Percentiles rank a stretch among this genome's conserved stretches.
Evolutionary conservation across 2,329 filamentous ascomycete genomes (phyloP).

Genomic region (Aureobasidium leucospermi): DNA sequence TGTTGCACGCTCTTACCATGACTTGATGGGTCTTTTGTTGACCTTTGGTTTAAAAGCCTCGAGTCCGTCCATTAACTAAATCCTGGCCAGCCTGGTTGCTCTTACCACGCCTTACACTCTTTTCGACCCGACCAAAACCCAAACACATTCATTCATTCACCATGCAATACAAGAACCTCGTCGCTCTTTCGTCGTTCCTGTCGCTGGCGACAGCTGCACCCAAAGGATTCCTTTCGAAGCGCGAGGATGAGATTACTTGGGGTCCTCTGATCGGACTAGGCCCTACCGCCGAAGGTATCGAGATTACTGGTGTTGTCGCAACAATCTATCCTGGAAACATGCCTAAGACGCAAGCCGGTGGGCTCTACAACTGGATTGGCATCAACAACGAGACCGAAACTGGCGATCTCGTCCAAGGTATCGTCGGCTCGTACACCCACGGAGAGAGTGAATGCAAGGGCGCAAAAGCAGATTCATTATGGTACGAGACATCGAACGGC

Average conservation of each 20-base stretch:
- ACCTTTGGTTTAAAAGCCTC: not conserved
- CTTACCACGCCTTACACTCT: not conserved
- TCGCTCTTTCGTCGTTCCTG: slow-evolving; percentile 2
- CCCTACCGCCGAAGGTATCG: slow-evolving; percentile 19
- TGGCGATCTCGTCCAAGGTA: slow-evolving; percentile 21
- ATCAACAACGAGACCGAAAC: slow-evolving; percentile 21
- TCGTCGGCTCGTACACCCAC: slow-evolving; percentile 19
- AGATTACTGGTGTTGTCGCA: slow-evolving; percentile 19
- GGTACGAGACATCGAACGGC: slow-evolving; percentile 1
- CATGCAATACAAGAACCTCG: slow-evolving; percentile 1
- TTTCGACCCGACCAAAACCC: not conserved
- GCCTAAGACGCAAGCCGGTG: slow-evolving; percentile 21
- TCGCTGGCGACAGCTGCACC: slow-evolving; percentile 6
- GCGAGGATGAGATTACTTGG: slow-evolving; percentile 17
- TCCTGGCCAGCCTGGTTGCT: slow-evolving; percentile 1
- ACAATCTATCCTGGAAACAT: slow-evolving; percentile 24
- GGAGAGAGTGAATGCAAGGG: slow-evolving; percentile 22
- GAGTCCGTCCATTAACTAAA: not conserved
- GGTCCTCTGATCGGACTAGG: slow-evolving; percentile 21
- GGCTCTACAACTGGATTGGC: slow-evolving; percentile 23
- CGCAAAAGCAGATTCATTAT: slow-evolving; percentile 18
- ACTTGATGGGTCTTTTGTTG: not conserved
- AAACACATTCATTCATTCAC: not conserved
- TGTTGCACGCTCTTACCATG: not conserved
- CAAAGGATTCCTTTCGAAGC: not conserved